Percentiles rank a stretch among this genome's conserved stretches.
phyloP scores from a whole-genome alignment of 2,329 filamentous ascomycete species.

The Claviceps sp. region DNA sequence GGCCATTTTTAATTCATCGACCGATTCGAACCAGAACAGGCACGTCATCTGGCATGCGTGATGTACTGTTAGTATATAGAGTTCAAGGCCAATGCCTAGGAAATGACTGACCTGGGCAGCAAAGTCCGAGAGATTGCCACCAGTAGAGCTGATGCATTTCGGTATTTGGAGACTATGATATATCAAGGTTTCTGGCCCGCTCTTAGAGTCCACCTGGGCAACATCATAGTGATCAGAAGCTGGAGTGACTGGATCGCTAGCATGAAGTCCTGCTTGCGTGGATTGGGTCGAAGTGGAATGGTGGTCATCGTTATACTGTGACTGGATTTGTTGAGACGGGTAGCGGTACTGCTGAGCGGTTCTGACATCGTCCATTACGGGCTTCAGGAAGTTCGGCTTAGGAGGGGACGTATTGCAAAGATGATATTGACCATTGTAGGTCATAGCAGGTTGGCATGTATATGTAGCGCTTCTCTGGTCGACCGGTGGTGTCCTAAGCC shows the following conservation, averaged over 20 bases:
- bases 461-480: constrained; percentile 43
- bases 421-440: constrained; percentile 32
- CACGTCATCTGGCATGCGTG: constrained; percentile 60
- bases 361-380: constrained; percentile 20
- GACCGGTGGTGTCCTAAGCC: constrained; percentile 36
- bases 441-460: constrained; percentile 34
- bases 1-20: constrained; percentile 62
- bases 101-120: constrained; percentile 56
- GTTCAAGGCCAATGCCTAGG: not conserved
- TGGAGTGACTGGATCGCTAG: constrained; percentile 26
- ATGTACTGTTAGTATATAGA: not conserved
- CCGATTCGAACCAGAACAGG: constrained; percentile 93
- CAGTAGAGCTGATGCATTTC: constrained; percentile 58
- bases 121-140: constrained; percentile 69
- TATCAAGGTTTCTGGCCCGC: constrained; percentile 33
- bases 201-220: constrained; percentile 19
- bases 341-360: constrained; percentile 20
- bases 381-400: constrained; percentile 20
- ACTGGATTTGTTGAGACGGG: constrained; percentile 14
- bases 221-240: constrained; percentile 15
- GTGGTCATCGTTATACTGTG: not conserved
- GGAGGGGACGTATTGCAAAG: constrained; percentile 23
- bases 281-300: not conserved
- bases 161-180: constrained; percentile 58
- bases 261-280: constrained; percentile 16